Percentiles rank a stretch among this genome's conserved stretches.
Conservation (phyloP, 495 filamentous ascomycete genomes). For the Penicillium pulvis region DNA sequence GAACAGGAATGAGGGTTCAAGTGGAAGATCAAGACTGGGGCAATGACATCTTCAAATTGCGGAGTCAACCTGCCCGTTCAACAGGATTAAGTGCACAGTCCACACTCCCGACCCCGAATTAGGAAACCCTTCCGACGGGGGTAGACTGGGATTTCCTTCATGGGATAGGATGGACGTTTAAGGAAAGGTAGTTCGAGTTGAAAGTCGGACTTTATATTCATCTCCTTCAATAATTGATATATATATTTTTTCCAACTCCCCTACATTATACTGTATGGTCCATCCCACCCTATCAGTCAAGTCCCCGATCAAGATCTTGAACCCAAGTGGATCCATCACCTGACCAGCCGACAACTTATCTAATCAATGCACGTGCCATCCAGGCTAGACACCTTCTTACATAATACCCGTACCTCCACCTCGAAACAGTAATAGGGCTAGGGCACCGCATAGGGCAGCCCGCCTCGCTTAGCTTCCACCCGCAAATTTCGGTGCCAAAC, state of each 20-base stretch:
- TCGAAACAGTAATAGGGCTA: constrained; percentile 36
- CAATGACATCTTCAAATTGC: constrained; percentile 33
- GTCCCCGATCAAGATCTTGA: neutral
- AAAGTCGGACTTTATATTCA: neutral
- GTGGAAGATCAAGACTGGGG: constrained; percentile 7
- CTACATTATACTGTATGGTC: neutral
- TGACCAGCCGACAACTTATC: neutral
- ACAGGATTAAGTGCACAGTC: constrained; percentile 5
- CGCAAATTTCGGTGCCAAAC: constrained; percentile 43
- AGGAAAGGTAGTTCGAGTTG: neutral
- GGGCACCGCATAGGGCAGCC: constrained; percentile 35
- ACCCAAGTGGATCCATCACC: neutral
- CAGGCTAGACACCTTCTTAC: neutral
- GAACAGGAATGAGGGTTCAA: neutral
- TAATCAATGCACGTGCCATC: constrained; percentile 21
- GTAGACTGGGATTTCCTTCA: neutral
- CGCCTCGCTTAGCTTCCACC: constrained; percentile 49
- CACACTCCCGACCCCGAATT: neutral
- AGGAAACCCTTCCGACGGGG: constrained; percentile 8
- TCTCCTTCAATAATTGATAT: neutral
- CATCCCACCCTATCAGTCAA: neutral
- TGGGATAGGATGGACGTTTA: neutral
- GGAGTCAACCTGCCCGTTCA: constrained; percentile 22
- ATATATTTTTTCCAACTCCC: neutral
- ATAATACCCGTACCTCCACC: neutral